phyloP scores from a whole-genome alignment of 345 rosid species.

The Conringia planisiliqua region DNA sequence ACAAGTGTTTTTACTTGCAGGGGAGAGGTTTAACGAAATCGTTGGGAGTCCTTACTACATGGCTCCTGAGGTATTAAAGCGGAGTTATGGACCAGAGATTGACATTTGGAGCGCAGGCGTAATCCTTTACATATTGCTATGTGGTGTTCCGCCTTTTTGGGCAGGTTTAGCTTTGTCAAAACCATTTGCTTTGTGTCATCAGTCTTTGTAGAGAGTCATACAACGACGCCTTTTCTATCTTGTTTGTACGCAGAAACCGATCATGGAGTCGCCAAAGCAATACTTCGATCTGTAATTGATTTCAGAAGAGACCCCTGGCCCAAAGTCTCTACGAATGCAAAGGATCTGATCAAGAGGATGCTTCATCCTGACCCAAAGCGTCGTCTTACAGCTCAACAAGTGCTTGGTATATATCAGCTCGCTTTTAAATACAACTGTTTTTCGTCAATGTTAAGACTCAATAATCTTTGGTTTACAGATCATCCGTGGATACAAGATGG shows the following conservation, averaged over 20 bases:
- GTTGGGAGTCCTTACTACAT: slow-evolving; percentile 98
- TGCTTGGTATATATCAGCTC: slow-evolving; percentile 65
- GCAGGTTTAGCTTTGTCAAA: slow-evolving; percentile 59
- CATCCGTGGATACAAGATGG: slow-evolving; percentile 97
- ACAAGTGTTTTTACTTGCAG: slow-evolving; percentile 40
- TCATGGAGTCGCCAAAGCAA: slow-evolving; percentile 96
- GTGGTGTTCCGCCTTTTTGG: slow-evolving; percentile 98
- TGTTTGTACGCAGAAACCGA: slow-evolving; percentile 68
- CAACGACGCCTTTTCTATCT: neutral
- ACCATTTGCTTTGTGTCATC: neutral
- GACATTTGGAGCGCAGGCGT: slow-evolving; percentile 99
- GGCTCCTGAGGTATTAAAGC: slow-evolving; percentile 95
- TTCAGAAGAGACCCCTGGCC: slow-evolving; percentile 99
- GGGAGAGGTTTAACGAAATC: slow-evolving; percentile 80
- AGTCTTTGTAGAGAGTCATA: neutral
- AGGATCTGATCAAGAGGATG: slow-evolving; percentile 89
- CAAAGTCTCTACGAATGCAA: slow-evolving; percentile 81
- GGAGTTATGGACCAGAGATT: slow-evolving; percentile 85
- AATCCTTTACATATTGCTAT: slow-evolving; percentile 82
- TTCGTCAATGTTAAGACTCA: neutral
- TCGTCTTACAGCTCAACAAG: slow-evolving; percentile 94
- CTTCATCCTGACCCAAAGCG: slow-evolving; percentile 83
- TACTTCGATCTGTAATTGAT: slow-evolving; percentile 68
- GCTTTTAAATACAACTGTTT: neutral
- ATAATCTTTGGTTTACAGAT: slow-evolving; percentile 39